Evolutionary conservation across 2,329 filamentous ascomycete genomes (phyloP).

Genomic region (Ophiocordyceps sinensis): DNA sequence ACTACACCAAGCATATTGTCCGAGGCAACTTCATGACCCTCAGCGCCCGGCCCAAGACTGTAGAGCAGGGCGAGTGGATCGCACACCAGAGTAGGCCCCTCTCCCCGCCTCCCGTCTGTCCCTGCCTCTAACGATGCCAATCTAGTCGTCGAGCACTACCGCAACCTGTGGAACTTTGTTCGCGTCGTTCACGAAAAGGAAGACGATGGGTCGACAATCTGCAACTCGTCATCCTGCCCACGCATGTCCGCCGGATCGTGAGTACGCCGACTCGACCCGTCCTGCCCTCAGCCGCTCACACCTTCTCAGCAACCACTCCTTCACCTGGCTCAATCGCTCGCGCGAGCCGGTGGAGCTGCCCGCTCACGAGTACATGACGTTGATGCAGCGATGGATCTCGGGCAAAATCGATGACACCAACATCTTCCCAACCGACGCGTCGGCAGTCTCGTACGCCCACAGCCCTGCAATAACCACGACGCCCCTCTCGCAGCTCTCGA

Average conservation of each 20-base stretch:
- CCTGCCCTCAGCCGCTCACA: background rate
- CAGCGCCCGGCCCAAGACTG: constrained; percentile 81
- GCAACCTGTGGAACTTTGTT: constrained; percentile 78
- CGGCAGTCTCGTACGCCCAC: constrained; percentile 50
- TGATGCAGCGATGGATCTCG: constrained; percentile 94
- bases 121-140: constrained; percentile 2
- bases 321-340: constrained; percentile 87
- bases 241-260: constrained; percentile 91
- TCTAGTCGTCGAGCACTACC: constrained; percentile 81
- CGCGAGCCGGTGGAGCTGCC: constrained; percentile 83
- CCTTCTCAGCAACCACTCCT: constrained; percentile 58
- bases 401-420: constrained; percentile 83
- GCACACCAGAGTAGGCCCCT: constrained; percentile 73
- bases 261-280: constrained; percentile 23
- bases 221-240: constrained; percentile 71
- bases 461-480: constrained; percentile 44
- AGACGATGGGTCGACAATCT: constrained; percentile 61
- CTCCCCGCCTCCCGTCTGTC: background rate
- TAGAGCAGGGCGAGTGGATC: constrained; percentile 90
- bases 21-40: constrained; percentile 97
- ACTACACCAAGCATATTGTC: constrained; percentile 74
- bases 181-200: constrained; percentile 79
- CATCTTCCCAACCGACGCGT: constrained; percentile 80
- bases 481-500: constrained; percentile 48
- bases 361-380: constrained; percentile 82